Base-by-base conservation (phyloP, 805 yeast genomes). In the Starmera dryadoides region DNA sequence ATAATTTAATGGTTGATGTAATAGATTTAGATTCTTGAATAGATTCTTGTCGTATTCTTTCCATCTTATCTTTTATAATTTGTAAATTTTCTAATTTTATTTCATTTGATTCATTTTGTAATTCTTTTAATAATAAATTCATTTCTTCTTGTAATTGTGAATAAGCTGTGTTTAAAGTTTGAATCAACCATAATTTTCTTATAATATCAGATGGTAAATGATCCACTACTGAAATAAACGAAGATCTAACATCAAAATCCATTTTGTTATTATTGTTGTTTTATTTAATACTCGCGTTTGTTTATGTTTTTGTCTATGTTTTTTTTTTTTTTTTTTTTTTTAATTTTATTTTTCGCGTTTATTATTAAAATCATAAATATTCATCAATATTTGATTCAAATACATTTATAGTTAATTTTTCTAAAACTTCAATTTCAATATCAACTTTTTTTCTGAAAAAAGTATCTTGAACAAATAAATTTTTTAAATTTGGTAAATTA, bases 181-280 rank as follows among this genome's bases (percentile, higher is more conserved):
- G 71, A 6, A 66, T 49, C 12, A 62, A 46, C 71, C 73, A 66
- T 15, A 66, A 45, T 29, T 66, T 57, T 18, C 73, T 51, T 11
- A 66, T 60, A n/a, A 68, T 46, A 34, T 68, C 71, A 19, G 69
- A 60, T 0, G 72, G 72, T 14, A 67, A 53, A 43, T 67, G 72
- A 42, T 68, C 74, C 37, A 66, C 53, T 1, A 62, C 49, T 21
- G 61, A 55, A 3, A 66, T 55, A 41, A 64, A 65, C 14, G 60
- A 52, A 31, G 64, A 59, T 33, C 71, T 51, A n/a, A 63, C 61
- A 38, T 66, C 71, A 14, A 49, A 43, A 0, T 52, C 51, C 2
- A 48, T 28, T 42, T 39, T 25, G 10, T 12, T 46, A 38, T 25
- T 43, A n/a, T 9, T 28, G 4, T 19, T 19, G 26, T 28, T 19